phyloP scores from a whole-genome alignment of 1,284 basidiomycete species.

The Hemileia vastatrix region DNA sequence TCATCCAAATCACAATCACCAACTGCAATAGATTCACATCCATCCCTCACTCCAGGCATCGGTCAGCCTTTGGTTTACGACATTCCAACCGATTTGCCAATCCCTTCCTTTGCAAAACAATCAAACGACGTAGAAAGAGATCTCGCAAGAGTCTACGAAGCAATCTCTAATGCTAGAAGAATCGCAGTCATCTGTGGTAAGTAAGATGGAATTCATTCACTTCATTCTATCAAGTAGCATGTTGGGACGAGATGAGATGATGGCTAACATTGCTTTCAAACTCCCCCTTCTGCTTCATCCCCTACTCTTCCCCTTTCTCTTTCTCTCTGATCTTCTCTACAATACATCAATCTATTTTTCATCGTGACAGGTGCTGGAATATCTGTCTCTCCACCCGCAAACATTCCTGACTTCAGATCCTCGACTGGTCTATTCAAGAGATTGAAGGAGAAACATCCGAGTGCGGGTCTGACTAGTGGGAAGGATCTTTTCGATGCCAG shows the following conservation, averaged over 20 bases:
- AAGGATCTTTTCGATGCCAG: constrained; percentile 86
- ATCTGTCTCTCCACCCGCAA: constrained; percentile 72
- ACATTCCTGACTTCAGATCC: constrained; percentile 86
- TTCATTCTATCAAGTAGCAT: not conserved
- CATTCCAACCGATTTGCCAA: constrained; percentile 27
- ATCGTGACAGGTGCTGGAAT: constrained; percentile 66
- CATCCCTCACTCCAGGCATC: not conserved
- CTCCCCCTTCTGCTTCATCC: too few relatives aligned
- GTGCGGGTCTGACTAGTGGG: too few relatives aligned
- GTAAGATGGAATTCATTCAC: not conserved
- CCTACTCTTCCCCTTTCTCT: too few relatives aligned
- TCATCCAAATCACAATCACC: not conserved
- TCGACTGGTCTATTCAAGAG: constrained; percentile 68
- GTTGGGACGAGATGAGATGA: too few relatives aligned
- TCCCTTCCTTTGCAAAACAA: constrained; percentile 29
- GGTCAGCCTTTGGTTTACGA: constrained; percentile 23
- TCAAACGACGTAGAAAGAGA: constrained; percentile 34
- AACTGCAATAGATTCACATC: not conserved
- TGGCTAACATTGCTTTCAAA: too few relatives aligned
- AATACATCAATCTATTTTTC: too few relatives aligned
- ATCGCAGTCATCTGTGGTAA: constrained; percentile 40
- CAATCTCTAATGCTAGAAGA: constrained; percentile 35
- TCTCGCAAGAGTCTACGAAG: constrained; percentile 36
- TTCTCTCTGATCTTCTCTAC: too few relatives aligned
- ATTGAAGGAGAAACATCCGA: too few relatives aligned